Evolutionary conservation across 2,329 filamentous ascomycete species (phyloP).

Genomic region (Hawksworthiomyces lignivorus): DNA sequence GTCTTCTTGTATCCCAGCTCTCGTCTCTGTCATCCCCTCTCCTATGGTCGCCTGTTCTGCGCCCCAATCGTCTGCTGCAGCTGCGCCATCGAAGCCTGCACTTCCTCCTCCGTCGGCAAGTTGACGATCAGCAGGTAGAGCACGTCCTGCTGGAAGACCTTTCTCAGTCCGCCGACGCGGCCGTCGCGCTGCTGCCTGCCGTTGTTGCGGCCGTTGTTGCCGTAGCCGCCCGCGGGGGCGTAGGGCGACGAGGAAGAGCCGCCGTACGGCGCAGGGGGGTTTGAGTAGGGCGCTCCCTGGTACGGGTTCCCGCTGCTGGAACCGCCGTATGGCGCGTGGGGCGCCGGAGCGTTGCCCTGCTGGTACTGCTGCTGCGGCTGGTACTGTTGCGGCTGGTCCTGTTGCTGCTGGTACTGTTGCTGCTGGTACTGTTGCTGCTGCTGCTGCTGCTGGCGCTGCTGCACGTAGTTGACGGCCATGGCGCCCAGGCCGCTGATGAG

Average conservation of each 20-base stretch:
- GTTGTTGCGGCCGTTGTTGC: conserved; percentile 2
- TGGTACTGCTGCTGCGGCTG: too few relatives aligned
- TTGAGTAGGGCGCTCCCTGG: too few relatives aligned
- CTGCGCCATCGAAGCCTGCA: conserved; percentile 19
- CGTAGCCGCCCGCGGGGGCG: too few relatives aligned
- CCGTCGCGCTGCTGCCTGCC: background rate
- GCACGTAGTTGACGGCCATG: background rate
- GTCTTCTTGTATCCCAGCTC: too few relatives aligned
- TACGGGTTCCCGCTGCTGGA: too few relatives aligned
- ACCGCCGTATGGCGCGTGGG: background rate
- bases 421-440: too few relatives aligned
- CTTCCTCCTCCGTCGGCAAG: conserved; percentile 36
- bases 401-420: background rate
- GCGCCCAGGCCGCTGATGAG: background rate
- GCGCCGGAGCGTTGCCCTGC: background rate
- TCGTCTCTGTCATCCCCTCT: too few relatives aligned
- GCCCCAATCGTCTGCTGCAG: conserved; percentile 8
- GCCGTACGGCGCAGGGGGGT: conserved; percentile 1
- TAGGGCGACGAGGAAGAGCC: background rate
- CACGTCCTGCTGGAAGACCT: conserved; percentile 29
- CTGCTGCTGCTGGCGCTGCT: too few relatives aligned
- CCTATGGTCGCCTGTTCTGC: too few relatives aligned
- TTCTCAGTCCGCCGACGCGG: conserved; percentile 2
- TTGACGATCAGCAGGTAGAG: conserved; percentile 45
- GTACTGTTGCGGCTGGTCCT: too few relatives aligned